Conservation (phyloP, 495 filamentous ascomycete genomes). For the Schizothecium vesticola region DNA sequence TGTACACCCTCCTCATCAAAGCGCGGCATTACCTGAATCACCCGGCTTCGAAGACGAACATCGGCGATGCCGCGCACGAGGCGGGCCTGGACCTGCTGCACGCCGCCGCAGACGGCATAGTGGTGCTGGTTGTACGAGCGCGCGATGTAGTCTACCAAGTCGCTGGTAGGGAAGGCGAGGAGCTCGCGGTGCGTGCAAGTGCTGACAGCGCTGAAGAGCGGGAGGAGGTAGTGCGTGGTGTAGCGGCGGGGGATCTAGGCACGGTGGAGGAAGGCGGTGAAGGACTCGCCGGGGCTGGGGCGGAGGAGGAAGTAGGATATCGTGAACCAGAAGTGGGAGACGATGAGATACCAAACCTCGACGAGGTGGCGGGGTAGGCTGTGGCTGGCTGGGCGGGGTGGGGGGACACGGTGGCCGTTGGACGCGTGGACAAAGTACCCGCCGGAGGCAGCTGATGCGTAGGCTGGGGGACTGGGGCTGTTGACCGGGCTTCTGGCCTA, state of each 20-base stretch:
- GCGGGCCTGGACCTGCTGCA: slow-evolving; percentile 39
- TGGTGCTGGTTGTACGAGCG: slow-evolving; percentile 42
- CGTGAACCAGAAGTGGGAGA: slow-evolving; percentile 29
- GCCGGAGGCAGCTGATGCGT: not conserved
- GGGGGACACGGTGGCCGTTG: slow-evolving; percentile 44
- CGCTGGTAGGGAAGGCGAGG: slow-evolving; percentile 45
- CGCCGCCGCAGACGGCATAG: slow-evolving; percentile 44
- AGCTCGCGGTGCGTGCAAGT: slow-evolving; percentile 50
- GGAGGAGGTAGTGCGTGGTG: slow-evolving; percentile 43
- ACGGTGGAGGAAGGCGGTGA: slow-evolving; percentile 40
- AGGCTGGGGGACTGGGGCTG: not conserved
- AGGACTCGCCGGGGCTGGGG: slow-evolving; percentile 29
- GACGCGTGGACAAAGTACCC: slow-evolving; percentile 43
- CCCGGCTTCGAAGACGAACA: slow-evolving; percentile 1
- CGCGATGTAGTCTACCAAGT: slow-evolving; percentile 44
- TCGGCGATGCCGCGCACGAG: slow-evolving; percentile 30
- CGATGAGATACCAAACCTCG: slow-evolving; percentile 34
- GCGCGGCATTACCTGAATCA: not conserved
- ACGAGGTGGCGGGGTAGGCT: slow-evolving; percentile 27
- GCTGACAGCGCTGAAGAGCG: slow-evolving; percentile 46
- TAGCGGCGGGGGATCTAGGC: slow-evolving; percentile 43
- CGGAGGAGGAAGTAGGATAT: slow-evolving; percentile 42
- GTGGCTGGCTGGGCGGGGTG: slow-evolving; percentile 27
- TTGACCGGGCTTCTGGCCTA: not conserved
- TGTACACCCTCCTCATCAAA: not conserved